Evolutionary conservation across 495 filamentous ascomycete species (phyloP).

Genomic region (Evernia prunastri): DNA sequence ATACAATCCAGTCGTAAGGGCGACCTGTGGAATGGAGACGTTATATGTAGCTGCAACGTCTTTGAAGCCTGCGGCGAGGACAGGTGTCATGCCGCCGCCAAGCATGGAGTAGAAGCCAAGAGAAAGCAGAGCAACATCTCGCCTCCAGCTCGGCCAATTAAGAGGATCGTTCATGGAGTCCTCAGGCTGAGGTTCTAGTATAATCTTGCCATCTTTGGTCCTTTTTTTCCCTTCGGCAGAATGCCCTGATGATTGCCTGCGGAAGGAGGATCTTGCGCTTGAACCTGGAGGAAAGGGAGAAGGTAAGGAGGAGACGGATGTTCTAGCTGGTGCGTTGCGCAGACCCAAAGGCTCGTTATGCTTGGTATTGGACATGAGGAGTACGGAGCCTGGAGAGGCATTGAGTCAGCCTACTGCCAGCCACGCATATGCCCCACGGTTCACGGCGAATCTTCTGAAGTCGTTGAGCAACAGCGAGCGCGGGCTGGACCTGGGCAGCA

Average conservation of each 20-base stretch:
- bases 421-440: background rate
- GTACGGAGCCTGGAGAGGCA: constrained; percentile 59
- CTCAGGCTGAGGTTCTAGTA: constrained; percentile 88
- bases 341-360: constrained; percentile 79
- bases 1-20: constrained; percentile 86
- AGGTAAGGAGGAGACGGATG: constrained; percentile 68
- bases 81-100: constrained; percentile 87
- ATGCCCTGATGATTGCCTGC: constrained; percentile 24
- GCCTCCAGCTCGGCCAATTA: constrained; percentile 82
- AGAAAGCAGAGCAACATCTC: constrained; percentile 75
- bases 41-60: constrained; percentile 67
- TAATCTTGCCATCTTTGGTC: constrained; percentile 75
- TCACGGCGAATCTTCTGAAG: constrained; percentile 2
- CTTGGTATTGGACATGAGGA: constrained; percentile 62
- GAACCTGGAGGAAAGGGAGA: constrained; percentile 45
- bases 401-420: constrained; percentile 12
- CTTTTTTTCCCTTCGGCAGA: constrained; percentile 56
- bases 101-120: constrained; percentile 89
- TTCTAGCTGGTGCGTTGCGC: constrained; percentile 65
- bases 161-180: constrained; percentile 86
- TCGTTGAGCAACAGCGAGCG: background rate
- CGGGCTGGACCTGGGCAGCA: background rate
- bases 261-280: constrained; percentile 17
- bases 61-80: constrained; percentile 85
- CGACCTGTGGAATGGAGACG: constrained; percentile 66